Evolutionary conservation across 2,329 filamentous ascomycete species (phyloP).

Genomic region (Calonectria naviculata): DNA sequence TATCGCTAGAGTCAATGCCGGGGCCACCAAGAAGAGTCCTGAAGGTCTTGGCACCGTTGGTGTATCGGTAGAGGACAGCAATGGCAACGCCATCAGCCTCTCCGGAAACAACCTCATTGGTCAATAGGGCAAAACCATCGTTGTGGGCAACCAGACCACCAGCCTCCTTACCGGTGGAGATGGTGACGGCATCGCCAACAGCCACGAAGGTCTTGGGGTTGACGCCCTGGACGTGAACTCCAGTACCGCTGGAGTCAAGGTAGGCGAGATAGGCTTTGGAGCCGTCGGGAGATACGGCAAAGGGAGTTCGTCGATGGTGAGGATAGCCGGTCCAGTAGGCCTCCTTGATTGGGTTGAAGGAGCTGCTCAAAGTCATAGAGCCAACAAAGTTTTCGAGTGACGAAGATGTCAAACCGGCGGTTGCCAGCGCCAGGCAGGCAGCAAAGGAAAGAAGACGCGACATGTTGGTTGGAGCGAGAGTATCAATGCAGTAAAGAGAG

Average conservation of each 20-base stretch:
- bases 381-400: slow-evolving; percentile 48
- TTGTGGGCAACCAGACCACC: slow-evolving; percentile 72
- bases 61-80: slow-evolving; percentile 69
- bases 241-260: slow-evolving; percentile 64
- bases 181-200: slow-evolving; percentile 61
- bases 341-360: slow-evolving; percentile 67
- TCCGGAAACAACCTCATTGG: slow-evolving; percentile 65
- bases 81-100: slow-evolving; percentile 64
- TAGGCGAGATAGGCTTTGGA: slow-evolving; percentile 70
- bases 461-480: slow-evolving; percentile 30
- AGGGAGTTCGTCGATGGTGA: slow-evolving; percentile 71
- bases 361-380: slow-evolving; percentile 58
- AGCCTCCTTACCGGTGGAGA: slow-evolving; percentile 67
- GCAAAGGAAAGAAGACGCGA: slow-evolving; percentile 38
- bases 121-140: slow-evolving; percentile 72
- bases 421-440: slow-evolving; percentile 40
- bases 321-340: slow-evolving; percentile 71
- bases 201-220: slow-evolving; percentile 65
- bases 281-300: slow-evolving; percentile 70
- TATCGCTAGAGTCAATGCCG: slow-evolving; percentile 57
- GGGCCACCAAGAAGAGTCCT: slow-evolving; percentile 70
- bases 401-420: slow-evolving; percentile 37
- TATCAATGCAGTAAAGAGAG: slow-evolving; percentile 19
- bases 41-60: slow-evolving; percentile 64
- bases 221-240: slow-evolving; percentile 68